phyloP scores from a whole-genome alignment of 805 yeast genomes.

The Saccharomycopsis olivae region DNA sequence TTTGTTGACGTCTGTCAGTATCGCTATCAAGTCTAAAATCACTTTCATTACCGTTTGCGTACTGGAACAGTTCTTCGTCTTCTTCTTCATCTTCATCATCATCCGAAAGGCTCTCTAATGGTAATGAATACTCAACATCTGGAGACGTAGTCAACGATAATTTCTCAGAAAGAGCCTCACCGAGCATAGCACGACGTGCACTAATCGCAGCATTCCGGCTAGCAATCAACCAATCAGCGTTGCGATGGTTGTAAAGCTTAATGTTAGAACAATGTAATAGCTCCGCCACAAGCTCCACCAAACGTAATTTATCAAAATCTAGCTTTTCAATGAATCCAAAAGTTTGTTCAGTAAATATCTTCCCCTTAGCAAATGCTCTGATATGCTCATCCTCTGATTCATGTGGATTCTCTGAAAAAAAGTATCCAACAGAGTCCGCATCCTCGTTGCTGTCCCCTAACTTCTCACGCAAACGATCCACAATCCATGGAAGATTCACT shows the following conservation, averaged over 20 bases:
- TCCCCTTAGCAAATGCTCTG: conserved; percentile 1
- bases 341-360: conserved; percentile 10
- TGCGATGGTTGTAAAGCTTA: conserved; percentile 77
- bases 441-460: conserved; percentile 4
- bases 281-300: conserved; percentile 90
- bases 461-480: conserved; percentile 34
- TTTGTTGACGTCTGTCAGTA: neutral
- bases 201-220: conserved; percentile 49
- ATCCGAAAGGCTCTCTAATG: conserved; percentile 39
- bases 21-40: conserved; percentile 15
- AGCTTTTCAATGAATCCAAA: conserved; percentile 25
- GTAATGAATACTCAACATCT: conserved; percentile 39
- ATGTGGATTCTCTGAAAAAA: conserved; percentile 10
- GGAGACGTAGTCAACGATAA: conserved; percentile 1
- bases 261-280: conserved; percentile 92
- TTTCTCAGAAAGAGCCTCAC: conserved; percentile 14
- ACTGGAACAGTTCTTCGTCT: conserved; percentile 17
- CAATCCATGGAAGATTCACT: conserved; percentile 51
- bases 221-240: conserved; percentile 55
- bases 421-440: conserved; percentile 9
- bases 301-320: conserved; percentile 83
- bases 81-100: conserved; percentile 16
- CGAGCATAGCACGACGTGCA: conserved; percentile 9
- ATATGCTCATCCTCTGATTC: neutral
- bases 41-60: conserved; percentile 17